phyloP scores from a whole-genome alignment of 1,284 basidiomycete genomes.

The Austroboletus rostrupii region DNA sequence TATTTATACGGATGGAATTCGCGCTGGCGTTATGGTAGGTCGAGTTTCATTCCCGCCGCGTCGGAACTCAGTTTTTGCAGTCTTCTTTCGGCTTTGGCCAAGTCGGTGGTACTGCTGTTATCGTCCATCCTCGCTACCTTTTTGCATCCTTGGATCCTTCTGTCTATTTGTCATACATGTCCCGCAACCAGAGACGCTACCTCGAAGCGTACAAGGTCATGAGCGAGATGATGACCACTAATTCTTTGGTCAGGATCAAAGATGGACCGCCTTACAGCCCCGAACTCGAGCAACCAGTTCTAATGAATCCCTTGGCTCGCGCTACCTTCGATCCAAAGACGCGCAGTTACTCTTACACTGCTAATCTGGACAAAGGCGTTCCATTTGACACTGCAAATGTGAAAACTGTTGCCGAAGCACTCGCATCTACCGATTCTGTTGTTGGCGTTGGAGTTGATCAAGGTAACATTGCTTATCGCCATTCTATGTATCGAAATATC shows the following conservation, averaged over 20 bases:
- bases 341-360: conserved; percentile 77
- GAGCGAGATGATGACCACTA: conserved; percentile 92
- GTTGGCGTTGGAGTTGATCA: conserved; percentile 84
- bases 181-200: conserved; percentile 66
- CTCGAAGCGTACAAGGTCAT: conserved; percentile 86
- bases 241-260: conserved; percentile 94
- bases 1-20: conserved; percentile 90
- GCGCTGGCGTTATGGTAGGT: conserved; percentile 81
- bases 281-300: conserved; percentile 84
- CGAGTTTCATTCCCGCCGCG: background rate
- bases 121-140: conserved; percentile 90
- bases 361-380: conserved; percentile 55
- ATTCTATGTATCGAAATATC: conserved; percentile 5
- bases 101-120: conserved; percentile 89
- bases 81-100: conserved; percentile 99
- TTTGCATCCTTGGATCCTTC: conserved; percentile 78
- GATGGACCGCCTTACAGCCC: conserved; percentile 87
- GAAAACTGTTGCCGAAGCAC: conserved; percentile 53
- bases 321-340: conserved; percentile 80
- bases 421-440: conserved; percentile 44
- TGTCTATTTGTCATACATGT: conserved; percentile 73
- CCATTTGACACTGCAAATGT: conserved; percentile 66
- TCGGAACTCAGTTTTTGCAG: conserved; percentile 30
- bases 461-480: conserved; percentile 40
- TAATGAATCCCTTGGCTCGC: conserved; percentile 92